These are phyloP conservation scores for Plasmodium cynomolgi DNA, from an alignment of 169 alveolate genomes.

Conservation along the genomic window DNA sequence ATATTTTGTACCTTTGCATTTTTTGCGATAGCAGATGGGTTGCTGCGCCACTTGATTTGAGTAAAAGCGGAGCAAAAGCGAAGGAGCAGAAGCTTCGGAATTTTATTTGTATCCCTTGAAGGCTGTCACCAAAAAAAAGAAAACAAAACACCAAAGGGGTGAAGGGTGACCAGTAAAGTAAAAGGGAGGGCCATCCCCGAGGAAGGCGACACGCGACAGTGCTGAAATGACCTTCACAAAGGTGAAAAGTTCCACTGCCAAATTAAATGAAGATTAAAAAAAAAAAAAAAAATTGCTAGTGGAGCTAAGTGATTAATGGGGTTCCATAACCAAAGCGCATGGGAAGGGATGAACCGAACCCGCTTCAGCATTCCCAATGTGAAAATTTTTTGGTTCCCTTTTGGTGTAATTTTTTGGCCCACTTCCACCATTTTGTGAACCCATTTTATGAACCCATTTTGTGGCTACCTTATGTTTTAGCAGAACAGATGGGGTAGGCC, in stretches of 20 bases:
- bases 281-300: background rate
- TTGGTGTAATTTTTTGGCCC: background rate
- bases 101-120: background rate
- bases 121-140: background rate
- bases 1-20: background rate
- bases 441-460: too few species aligned
- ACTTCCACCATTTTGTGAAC: too few species aligned
- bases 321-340: background rate
- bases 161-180: background rate
- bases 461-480: too few species aligned
- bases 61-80: background rate
- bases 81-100: background rate
- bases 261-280: background rate
- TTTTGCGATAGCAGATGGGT: background rate
- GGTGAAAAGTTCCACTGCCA: background rate
- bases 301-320: background rate
- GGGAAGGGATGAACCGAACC: background rate
- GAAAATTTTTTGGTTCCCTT: background rate
- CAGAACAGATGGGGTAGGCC: too few species aligned
- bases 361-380: background rate
- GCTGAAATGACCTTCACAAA: background rate
- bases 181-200: background rate
- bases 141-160: background rate
- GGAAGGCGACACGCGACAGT: background rate
- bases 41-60: background rate